A percentile compares a stretch with the other conserved stretches of the same genome.
phyloP scores from a whole-genome alignment of 1,139 yeast species.

The Lodderomyces oxycetoniae region DNA sequence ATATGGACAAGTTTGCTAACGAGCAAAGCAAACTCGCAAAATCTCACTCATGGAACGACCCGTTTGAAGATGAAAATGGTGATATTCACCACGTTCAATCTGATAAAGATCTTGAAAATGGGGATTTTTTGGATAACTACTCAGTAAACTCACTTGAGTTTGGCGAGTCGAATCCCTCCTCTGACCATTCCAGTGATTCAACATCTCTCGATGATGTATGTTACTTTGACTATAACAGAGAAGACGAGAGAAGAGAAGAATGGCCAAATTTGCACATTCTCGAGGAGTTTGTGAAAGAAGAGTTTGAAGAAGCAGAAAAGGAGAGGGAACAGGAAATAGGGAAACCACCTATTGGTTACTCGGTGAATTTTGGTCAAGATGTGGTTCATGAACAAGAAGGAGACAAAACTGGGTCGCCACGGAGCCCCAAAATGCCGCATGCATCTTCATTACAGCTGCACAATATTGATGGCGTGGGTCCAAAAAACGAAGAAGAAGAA shows the following conservation, averaged over 20 bases:
- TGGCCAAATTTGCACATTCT: conserved; percentile 85
- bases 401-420: background rate
- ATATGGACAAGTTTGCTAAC: conserved; percentile 37
- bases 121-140: conserved; percentile 18
- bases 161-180: conserved; percentile 64
- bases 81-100: conserved; percentile 6
- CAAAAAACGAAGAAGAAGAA: too few relatives aligned
- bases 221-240: conserved; percentile 53
- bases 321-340: conserved; percentile 4
- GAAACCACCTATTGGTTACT: conserved; percentile 8
- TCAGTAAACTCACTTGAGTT: conserved; percentile 36
- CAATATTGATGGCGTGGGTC: background rate
- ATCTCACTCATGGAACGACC: conserved; percentile 17
- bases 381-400: conserved; percentile 14
- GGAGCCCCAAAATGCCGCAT: conserved; percentile 2
- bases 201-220: conserved; percentile 85
- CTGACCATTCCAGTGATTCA: conserved; percentile 68
- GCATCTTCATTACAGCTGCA: background rate
- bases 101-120: conserved; percentile 9
- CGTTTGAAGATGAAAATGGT: conserved; percentile 6
- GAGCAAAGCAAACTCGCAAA: conserved; percentile 30
- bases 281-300: conserved; percentile 73
- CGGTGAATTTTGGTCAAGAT: conserved; percentile 25
- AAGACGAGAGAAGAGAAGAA: conserved; percentile 17
- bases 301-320: conserved; percentile 26